Evolutionary conservation across 2,329 filamentous ascomycete genomes (phyloP).

Genomic region (Leptodontidium sp.): DNA sequence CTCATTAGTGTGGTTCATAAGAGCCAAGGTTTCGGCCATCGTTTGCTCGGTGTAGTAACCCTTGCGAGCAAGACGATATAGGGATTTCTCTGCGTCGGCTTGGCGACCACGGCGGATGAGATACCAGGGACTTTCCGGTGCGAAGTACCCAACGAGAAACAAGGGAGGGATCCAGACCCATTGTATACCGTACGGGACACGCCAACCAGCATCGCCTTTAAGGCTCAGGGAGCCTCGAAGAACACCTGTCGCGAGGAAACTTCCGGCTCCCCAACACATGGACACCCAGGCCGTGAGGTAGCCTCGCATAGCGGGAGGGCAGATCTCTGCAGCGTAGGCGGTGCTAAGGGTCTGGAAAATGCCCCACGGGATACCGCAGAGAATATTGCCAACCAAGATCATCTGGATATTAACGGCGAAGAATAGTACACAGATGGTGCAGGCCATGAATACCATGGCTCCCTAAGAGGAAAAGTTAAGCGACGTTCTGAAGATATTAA

Average conservation of each 20-base stretch:
- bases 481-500: background rate
- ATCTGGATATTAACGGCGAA: constrained; percentile 28
- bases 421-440: constrained; percentile 26
- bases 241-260: constrained; percentile 42
- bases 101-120: constrained; percentile 45
- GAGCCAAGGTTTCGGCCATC: constrained; percentile 14
- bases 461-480: constrained; percentile 6
- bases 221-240: constrained; percentile 37
- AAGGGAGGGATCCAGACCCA: constrained; percentile 38
- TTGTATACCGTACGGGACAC: constrained; percentile 34
- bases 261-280: constrained; percentile 45
- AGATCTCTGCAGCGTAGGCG: constrained; percentile 42
- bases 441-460: constrained; percentile 31
- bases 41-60: constrained; percentile 6
- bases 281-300: constrained; percentile 44
- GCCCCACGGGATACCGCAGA: constrained; percentile 34
- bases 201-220: constrained; percentile 34
- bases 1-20: constrained; percentile 20
- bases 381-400: constrained; percentile 24
- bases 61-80: constrained; percentile 35
- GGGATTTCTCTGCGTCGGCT: constrained; percentile 41
- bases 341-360: constrained; percentile 35
- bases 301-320: constrained; percentile 39
- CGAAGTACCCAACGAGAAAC: constrained; percentile 43
- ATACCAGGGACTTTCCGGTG: constrained; percentile 48